phyloP scores from a whole-genome alignment of 306 rosid species.

The Begonia loranthoides region DNA sequence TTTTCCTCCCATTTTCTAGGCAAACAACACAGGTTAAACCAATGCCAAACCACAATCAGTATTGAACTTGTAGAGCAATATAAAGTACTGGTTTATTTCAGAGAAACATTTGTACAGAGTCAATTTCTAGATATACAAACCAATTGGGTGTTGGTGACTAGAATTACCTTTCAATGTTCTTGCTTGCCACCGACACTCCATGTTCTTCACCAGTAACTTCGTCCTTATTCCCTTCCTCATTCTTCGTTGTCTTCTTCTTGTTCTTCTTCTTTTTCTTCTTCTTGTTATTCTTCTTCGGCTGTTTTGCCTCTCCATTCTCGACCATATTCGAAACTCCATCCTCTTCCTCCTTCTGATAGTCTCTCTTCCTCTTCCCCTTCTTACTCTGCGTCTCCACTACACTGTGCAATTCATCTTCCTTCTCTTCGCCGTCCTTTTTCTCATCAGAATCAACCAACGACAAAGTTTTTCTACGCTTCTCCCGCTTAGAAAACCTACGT shows the following conservation, averaged over 20 bases:
- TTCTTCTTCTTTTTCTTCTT: constrained; percentile 26
- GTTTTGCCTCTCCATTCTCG: constrained; percentile 15
- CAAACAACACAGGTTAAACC: too few species aligned
- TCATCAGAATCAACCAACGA: constrained; percentile 16
- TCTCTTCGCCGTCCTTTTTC: constrained; percentile 4
- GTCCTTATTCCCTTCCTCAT: constrained; percentile 14
- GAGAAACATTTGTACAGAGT: too few species aligned
- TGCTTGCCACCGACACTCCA: constrained; percentile 18
- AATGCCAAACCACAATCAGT: too few species aligned
- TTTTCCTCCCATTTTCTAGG: too few species aligned
- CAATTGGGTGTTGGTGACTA: background rate
- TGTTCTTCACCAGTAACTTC: constrained; percentile 18
- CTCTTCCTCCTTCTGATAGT: constrained; percentile 18
- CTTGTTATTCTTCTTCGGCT: constrained; percentile 1
- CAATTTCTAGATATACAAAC: background rate
- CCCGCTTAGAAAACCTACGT: constrained; percentile 65
- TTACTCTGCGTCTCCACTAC: constrained; percentile 8
- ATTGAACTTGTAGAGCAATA: too few species aligned
- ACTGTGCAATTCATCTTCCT: constrained; percentile 12
- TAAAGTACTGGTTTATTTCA: too few species aligned
- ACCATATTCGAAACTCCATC: constrained; percentile 16
- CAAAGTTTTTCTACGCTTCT: constrained; percentile 38
- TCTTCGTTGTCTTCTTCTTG: constrained; percentile 14
- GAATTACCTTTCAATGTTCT: constrained; percentile 33
- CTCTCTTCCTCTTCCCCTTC: constrained; percentile 15